Base-by-base conservation (phyloP, 345 rosid genomes). In the Lumnitzera littorea region DNA sequence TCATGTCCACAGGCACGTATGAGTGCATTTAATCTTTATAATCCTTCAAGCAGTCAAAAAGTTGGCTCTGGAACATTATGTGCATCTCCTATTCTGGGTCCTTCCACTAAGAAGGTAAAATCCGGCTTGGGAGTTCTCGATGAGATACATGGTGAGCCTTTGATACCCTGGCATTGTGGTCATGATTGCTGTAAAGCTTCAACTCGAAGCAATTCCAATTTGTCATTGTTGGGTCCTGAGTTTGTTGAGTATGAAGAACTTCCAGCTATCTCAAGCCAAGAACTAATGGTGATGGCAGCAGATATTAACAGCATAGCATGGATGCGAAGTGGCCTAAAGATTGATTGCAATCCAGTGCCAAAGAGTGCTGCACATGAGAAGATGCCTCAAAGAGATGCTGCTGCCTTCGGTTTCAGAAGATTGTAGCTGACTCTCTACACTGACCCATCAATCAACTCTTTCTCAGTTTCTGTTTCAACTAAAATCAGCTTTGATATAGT, bases 291-390 rank as follows among this genome's bases (percentile, higher is more conserved):
- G 61, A 67, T 87, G 62, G 96, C 96, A 17, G 84, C 96, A 0
- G 96, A 92, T 68, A 67, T 92, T 75, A 89, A 85, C 82, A 87
- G 80, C 66, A 85, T 89, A 54, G 88, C 97, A 9, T 85, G 98
- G 94, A 87, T 87, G 50, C 84, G 65, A 67, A 89, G 91, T 56
- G 87, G 88, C 24, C 87, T 89, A 46, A 87, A 84, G 67, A 82
- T 66, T 62, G 62, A 72, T 55, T 55, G 65, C 13, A 24, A 47
- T 15, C 60, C 62, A 49, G 56, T 59, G 57, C 56, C 68, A 24
- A 64, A 24, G 1, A 36, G 43, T 36, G 43, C 11, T 36, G 10
- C 43, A 4, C 43, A 7, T 36, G 43, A 36, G 43, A 36, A 36
- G 43, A 36, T 7, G 43, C 43, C 43, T 36, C 43, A 36, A 9